Evolutionary conservation across 2,329 filamentous ascomycete species (phyloP).

Genomic region (Fusarium kyushuense): DNA sequence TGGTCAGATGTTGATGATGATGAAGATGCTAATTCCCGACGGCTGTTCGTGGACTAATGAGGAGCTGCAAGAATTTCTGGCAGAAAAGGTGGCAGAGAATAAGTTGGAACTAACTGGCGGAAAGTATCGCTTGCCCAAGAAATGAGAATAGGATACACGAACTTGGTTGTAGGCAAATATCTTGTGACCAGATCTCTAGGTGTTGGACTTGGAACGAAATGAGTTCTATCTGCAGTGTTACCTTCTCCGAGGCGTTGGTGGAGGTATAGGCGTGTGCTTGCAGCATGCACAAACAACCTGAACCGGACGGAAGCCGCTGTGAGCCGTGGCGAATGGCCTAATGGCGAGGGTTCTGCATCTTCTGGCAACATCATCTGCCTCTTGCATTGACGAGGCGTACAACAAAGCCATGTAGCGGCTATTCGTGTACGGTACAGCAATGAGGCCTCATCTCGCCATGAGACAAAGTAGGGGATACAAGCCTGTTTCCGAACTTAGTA

Average conservation of each 20-base stretch:
- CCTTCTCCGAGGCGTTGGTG: slow-evolving; percentile 21
- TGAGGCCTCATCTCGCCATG: background rate
- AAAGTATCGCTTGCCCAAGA: slow-evolving; percentile 75
- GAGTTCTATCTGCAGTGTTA: slow-evolving; percentile 33
- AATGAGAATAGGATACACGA: slow-evolving; percentile 52
- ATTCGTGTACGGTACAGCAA: slow-evolving; percentile 1
- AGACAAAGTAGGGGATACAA: slow-evolving; percentile 2
- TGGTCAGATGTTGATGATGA: slow-evolving; percentile 88
- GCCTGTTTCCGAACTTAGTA: background rate
- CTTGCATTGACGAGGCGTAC: background rate
- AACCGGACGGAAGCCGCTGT: slow-evolving; percentile 11
- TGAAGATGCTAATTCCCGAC: slow-evolving; percentile 89
- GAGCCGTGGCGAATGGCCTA: slow-evolving; percentile 2
- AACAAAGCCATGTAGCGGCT: slow-evolving; percentile 7
- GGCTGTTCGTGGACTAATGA: slow-evolving; percentile 92
- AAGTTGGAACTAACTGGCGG: slow-evolving; percentile 77
- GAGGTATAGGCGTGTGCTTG: slow-evolving; percentile 18
- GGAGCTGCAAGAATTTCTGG: slow-evolving; percentile 84
- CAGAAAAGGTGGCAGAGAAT: slow-evolving; percentile 78
- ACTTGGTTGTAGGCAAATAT: background rate
- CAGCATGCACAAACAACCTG: slow-evolving; percentile 19
- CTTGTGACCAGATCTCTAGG: slow-evolving; percentile 10
- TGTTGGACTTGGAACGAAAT: slow-evolving; percentile 21
- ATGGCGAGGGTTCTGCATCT: background rate
- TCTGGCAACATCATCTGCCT: slow-evolving; percentile 7